Evolutionary conservation across 129 eudicot genomes (phyloP), one percentile per base, ranked within the genome.

Genomic region (Pseudognaphalium luteoalbum): DNA sequence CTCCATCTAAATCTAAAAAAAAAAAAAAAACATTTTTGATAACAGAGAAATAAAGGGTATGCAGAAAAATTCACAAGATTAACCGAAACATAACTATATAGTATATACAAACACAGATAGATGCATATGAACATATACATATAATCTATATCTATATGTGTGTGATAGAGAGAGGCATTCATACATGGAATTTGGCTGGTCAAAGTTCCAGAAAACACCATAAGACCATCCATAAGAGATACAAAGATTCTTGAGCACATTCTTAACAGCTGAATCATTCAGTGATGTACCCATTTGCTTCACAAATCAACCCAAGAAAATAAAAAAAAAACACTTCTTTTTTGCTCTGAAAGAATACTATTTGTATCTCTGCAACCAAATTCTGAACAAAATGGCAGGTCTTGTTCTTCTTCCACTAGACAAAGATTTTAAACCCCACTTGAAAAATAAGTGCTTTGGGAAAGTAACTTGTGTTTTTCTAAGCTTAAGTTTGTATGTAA

Each of bases 171-270:
- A 70, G 29, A 14, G 37, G 42, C 30, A 34, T 77, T 62, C 96
- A 87, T 89, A 94, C 99, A 91, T 69, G 39, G 89, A 81, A 80
- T 89, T 89, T 76, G 62, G 63, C 17, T 82, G 96, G 89, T 91
- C 93, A 89, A 88, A 89, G 64, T 90, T 78, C 99, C 99, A 94
- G 71, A 94, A 87, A 84, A 89, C 89, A 72, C 87, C 99, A 87
- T 91, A 94, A 82, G 88, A 88, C 97, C 99, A 94, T 71, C 99
- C 99, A 86, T 81, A 66, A 70, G 75, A 81, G 68, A 78, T 72
- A 41, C 93, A 94, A 37, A 94, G 81, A 74, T 61, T 83, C 89
- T 80, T 87, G 73, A 94, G 88, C 37, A 66, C 83, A 54, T 87
- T 82, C 50, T 78, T 70, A 29, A 87, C 33, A 80, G 69, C 52